Evolutionary conservation across 306 rosid genomes (phyloP).

Genomic region (Cajanus cajan): DNA sequence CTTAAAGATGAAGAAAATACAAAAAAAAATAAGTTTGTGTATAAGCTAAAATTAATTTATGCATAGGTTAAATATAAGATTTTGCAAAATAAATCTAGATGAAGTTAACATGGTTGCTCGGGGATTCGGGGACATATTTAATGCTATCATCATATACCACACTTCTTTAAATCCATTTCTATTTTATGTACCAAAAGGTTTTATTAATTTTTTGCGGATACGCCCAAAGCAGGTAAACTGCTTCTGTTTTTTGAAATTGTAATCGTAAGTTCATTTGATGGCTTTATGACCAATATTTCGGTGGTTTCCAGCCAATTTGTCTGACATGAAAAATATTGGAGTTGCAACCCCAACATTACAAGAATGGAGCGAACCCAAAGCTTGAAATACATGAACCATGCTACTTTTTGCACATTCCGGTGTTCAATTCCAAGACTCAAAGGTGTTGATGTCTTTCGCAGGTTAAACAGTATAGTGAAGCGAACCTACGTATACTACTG

Average conservation of each 20-base stretch:
- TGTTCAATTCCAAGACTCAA: conserved; percentile 21
- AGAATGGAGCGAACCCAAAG: conserved; percentile 59
- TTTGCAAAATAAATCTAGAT: not conserved
- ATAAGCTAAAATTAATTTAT: too few species aligned
- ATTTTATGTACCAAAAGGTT: not conserved
- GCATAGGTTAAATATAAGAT: too few species aligned
- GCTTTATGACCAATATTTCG: conserved; percentile 4
- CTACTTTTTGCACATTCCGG: not conserved
- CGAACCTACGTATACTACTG: not conserved
- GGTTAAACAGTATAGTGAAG: not conserved
- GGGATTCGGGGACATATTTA: not conserved
- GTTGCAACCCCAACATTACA: conserved; percentile 59
- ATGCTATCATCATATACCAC: not conserved
- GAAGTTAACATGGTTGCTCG: not conserved
- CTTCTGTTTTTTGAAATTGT: not conserved
- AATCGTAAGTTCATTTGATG: not conserved
- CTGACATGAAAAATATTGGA: conserved; percentile 83
- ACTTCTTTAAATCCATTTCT: not conserved
- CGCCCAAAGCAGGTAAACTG: not conserved
- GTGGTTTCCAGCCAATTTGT: conserved; percentile 72
- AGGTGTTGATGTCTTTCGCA: not conserved
- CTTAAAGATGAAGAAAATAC: too few species aligned
- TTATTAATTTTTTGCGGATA: not conserved
- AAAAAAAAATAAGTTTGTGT: too few species aligned
- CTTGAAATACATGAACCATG: conserved; percentile 35